Evolutionary conservation across 2,329 filamentous ascomycete species (phyloP).

Genomic region (Hypomyces rosellus): DNA sequence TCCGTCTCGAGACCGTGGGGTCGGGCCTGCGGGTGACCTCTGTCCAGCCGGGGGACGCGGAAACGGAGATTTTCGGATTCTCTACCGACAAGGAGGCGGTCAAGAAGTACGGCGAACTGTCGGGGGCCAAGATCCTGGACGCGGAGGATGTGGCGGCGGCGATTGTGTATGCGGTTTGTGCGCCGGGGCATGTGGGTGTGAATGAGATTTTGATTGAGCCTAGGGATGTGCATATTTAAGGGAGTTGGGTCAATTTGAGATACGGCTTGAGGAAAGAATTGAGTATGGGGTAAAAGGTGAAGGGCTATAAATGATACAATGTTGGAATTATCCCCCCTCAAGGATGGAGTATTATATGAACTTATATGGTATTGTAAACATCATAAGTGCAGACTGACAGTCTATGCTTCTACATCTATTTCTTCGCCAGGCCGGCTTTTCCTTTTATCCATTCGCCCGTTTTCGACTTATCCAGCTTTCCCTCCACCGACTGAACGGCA

Average conservation of each 20-base stretch:
- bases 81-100: constrained; percentile 70
- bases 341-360: too few relatives aligned
- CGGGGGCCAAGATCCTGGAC: constrained; percentile 68
- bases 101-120: constrained; percentile 71
- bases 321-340: not conserved
- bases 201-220: constrained; percentile 79
- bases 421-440: too few relatives aligned
- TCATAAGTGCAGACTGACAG: too few relatives aligned
- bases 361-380: too few relatives aligned
- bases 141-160: constrained; percentile 65
- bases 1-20: constrained; percentile 71
- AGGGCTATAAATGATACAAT: not conserved
- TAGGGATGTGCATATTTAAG: constrained; percentile 64
- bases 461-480: too few relatives aligned
- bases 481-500: too few relatives aligned
- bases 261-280: not conserved
- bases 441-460: too few relatives aligned
- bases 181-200: constrained; percentile 69
- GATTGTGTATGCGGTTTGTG: constrained; percentile 67
- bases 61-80: constrained; percentile 66
- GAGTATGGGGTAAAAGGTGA: not conserved
- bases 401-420: too few relatives aligned
- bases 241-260: not conserved
- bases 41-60: constrained; percentile 71
- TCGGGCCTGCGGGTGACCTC: constrained; percentile 66